Evolutionary conservation across 192 early-diverging fungal species (phyloP), one percentile per base, ranked within the genome.

Genomic region (Martensiomyces pterosporus): DNA sequence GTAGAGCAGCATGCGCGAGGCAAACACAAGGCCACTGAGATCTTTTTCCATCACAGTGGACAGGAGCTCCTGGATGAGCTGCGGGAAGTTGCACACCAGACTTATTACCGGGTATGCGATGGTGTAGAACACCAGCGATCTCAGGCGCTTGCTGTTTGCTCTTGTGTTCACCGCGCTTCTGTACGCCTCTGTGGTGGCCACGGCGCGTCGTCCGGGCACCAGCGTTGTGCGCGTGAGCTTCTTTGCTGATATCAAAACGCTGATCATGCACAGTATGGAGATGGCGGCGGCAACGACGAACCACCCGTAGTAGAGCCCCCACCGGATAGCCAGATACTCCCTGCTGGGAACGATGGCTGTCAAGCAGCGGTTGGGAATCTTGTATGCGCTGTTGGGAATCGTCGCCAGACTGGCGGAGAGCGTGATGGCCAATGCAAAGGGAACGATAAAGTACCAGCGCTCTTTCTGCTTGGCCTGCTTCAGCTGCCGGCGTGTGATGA

Each of bases 401-500:
- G 43, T 36, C 6, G 47, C 70, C 8, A 74, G 51, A 1, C 35
- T 24, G 6, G 64, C 57, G 0, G 70, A 62, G 21, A 74, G 29
- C 7, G 41, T 32, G 14, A 62, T 52, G 3, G 64, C 70, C 18
- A 74, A 39, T 0, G 59, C 24, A 14, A 74, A 47, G 0, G 70
- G 55, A 17, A 74, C 35, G 16, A 74, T 63, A 13, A 57, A 74
- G 48, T 74, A 74, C 70, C 70, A 74, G n/a, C 70, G 64, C 37
- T 74, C 70, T 27, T 56, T 62, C 27, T 49, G 63, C 18, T 40
- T 63, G 9, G 71, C 54, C 22, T 66, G 47, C 3, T 27, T 36
- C 3, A 75, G 55, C 32, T 60, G 58, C 21, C 71, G 59, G n/a
- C 52, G 24, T 1, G 71, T 67, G 21, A 75, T 75, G 10, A 75